Evolutionary conservation across 1,284 basidiomycete species (phyloP).

Genomic region (Entoloma clypeatum): DNA sequence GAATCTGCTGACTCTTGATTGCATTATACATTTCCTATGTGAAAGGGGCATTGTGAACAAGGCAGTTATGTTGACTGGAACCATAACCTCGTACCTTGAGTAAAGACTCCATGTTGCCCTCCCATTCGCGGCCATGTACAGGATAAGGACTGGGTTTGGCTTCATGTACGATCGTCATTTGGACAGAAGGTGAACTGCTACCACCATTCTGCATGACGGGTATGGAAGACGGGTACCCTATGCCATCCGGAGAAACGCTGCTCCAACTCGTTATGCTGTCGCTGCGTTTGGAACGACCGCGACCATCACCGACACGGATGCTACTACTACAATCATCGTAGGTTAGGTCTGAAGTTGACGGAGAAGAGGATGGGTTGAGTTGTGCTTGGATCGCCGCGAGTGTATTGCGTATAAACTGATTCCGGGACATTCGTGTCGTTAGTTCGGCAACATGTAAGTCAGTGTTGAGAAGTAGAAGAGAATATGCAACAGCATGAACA

Average conservation of each 20-base stretch:
- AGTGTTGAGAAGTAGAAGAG: constrained; percentile 92
- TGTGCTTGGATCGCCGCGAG: constrained; percentile 81
- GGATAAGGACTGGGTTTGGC: constrained; percentile 36
- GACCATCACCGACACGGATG: constrained; percentile 46
- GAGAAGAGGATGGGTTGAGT: constrained; percentile 47
- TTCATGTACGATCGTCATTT: constrained; percentile 40
- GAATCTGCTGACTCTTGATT: constrained; percentile 87
- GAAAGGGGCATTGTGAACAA: constrained; percentile 11
- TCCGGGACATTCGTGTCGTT: constrained; percentile 85
- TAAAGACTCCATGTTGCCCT: constrained; percentile 77
- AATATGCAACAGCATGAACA: constrained; percentile 91
- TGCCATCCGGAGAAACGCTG: constrained; percentile 60
- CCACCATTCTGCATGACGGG: constrained; percentile 35
- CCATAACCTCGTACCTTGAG: constrained; percentile 60
- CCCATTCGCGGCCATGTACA: constrained; percentile 69
- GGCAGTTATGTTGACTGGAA: constrained; percentile 1
- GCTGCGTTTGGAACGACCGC: constrained; percentile 64
- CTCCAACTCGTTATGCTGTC: constrained; percentile 82
- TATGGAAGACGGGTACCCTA: constrained; percentile 37
- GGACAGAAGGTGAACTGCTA: constrained; percentile 48
- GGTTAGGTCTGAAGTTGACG: constrained; percentile 55
- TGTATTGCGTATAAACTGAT: constrained; percentile 92
- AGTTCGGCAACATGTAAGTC: constrained; percentile 96
- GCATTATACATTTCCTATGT: constrained; percentile 95
- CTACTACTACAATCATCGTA: constrained; percentile 64